Percentiles rank a stretch among this genome's conserved stretches.
phyloP scores from a whole-genome alignment of 495 filamentous ascomycete species.

The Darksidea phi region DNA sequence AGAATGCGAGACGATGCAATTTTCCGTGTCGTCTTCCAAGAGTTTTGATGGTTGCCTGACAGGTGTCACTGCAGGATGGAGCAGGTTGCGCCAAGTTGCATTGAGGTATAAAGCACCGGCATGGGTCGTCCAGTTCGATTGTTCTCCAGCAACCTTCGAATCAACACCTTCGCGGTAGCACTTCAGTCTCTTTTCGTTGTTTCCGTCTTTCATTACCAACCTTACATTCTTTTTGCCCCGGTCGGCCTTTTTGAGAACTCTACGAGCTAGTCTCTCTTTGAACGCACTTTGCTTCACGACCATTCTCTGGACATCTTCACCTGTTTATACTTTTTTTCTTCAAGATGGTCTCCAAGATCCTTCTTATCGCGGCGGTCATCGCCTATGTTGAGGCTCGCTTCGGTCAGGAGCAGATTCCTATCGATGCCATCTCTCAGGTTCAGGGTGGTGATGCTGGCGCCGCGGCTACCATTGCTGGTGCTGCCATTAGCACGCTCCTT shows the following conservation, averaged over 20 bases:
- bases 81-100: not conserved
- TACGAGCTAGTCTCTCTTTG: constrained; percentile 45
- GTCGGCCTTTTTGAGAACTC: constrained; percentile 41
- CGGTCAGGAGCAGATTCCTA: constrained; percentile 53
- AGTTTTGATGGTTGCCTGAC: not conserved
- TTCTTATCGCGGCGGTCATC: constrained; percentile 45
- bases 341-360: constrained; percentile 51
- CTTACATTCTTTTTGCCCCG: constrained; percentile 40
- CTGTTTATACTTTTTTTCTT: constrained; percentile 28
- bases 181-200: constrained; percentile 11
- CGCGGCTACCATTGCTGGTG: constrained; percentile 54
- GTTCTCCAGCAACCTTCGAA: constrained; percentile 20
- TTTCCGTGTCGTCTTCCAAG: constrained; percentile 11
- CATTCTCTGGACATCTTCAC: constrained; percentile 37
- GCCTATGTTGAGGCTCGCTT: constrained; percentile 54
- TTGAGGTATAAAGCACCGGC: constrained; percentile 13
- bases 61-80: constrained; percentile 6
- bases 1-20: constrained; percentile 30
- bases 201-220: constrained; percentile 18
- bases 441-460: constrained; percentile 52
- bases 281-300: constrained; percentile 1
- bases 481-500: constrained; percentile 55
- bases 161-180: constrained; percentile 17
- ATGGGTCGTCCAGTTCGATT: not conserved
- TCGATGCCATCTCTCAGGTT: constrained; percentile 47